phyloP scores from a whole-genome alignment of 106 monocot genomes.

The Dendrobium huoshanense region DNA sequence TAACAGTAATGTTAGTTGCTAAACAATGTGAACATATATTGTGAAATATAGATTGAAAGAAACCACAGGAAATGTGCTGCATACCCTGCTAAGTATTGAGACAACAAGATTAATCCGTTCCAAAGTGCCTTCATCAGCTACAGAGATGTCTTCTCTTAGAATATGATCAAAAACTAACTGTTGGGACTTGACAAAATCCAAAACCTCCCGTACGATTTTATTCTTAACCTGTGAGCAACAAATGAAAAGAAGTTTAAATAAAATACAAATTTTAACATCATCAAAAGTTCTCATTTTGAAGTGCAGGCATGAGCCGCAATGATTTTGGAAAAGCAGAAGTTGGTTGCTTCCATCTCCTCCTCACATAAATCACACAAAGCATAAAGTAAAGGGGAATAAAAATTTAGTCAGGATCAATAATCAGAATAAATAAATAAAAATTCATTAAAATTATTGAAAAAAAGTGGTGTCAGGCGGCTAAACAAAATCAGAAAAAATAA shows the following conservation, averaged over 20 bases:
- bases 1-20: neutral
- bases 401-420: neutral
- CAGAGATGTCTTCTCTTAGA: slow-evolving; percentile 47
- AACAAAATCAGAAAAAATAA: neutral
- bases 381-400: neutral
- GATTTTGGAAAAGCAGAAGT: neutral
- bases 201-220: slow-evolving; percentile 74
- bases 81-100: slow-evolving; percentile 75
- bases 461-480: neutral
- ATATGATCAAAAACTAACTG: slow-evolving; percentile 65
- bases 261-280: slow-evolving; percentile 3
- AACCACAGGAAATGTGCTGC: slow-evolving; percentile 1
- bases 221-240: slow-evolving; percentile 53
- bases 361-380: neutral
- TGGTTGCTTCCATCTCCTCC: neutral
- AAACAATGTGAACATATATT: neutral
- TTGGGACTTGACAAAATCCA: slow-evolving; percentile 64
- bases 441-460: neutral
- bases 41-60: neutral
- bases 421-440: neutral
- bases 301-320: too few relatives aligned
- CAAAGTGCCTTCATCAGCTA: slow-evolving; percentile 44
- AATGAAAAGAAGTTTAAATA: neutral
- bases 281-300: neutral
- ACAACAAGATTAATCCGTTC: slow-evolving; percentile 73